Conservation (phyloP, 192 early-diverging fungal genomes). For the Allomyces arbusculus region DNA sequence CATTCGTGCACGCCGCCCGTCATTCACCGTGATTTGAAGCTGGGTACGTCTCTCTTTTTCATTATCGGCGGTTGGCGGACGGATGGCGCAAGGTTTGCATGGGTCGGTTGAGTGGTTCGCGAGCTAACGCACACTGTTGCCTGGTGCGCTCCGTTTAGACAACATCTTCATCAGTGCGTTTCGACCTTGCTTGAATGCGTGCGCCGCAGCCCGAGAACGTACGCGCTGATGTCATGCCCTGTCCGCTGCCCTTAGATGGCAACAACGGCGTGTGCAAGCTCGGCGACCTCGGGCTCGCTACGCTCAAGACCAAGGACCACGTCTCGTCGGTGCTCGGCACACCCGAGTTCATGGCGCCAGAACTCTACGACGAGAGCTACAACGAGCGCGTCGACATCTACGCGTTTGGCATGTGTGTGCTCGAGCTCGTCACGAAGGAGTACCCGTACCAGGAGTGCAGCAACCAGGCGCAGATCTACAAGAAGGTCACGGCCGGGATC, state of each 20-base stretch:
- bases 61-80: too few species aligned
- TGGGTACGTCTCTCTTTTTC: slow-evolving; percentile 1
- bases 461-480: slow-evolving; percentile 59
- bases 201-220: too few species aligned
- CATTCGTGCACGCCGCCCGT: slow-evolving; percentile 59
- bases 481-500: slow-evolving; percentile 47
- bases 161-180: slow-evolving; percentile 52
- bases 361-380: slow-evolving; percentile 73
- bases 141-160: slow-evolving; percentile 15
- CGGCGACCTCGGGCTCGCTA: slow-evolving; percentile 66
- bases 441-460: slow-evolving; percentile 66
- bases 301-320: slow-evolving; percentile 57
- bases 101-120: neutral
- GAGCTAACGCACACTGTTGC: slow-evolving; percentile 1
- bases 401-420: slow-evolving; percentile 62
- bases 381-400: slow-evolving; percentile 71
- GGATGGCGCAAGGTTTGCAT: neutral
- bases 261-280: slow-evolving; percentile 67
- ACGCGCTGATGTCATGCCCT: too few species aligned
- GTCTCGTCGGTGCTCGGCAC: slow-evolving; percentile 46
- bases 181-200: too few species aligned
- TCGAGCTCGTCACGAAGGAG: slow-evolving; percentile 70
- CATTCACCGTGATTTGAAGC: slow-evolving; percentile 62
- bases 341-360: slow-evolving; percentile 65
- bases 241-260: slow-evolving; percentile 17